Evolutionary conservation across 75 land plant species (phyloP).

Genomic region (Pinus albicaulis): DNA sequence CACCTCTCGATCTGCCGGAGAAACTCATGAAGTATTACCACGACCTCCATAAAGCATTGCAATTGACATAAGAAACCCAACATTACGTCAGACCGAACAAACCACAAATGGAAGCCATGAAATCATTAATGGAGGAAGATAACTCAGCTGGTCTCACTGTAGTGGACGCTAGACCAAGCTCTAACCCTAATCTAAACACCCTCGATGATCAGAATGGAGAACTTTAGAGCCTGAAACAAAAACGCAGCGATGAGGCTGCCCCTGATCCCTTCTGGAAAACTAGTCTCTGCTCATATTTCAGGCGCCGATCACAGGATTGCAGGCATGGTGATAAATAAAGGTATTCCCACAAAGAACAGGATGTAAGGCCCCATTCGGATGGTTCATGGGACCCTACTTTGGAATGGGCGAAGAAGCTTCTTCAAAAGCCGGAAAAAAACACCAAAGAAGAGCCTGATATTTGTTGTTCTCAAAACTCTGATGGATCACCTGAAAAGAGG

Average conservation of each 20-base stretch:
- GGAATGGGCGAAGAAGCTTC: conserved; percentile 62
- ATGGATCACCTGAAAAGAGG: conserved; percentile 5
- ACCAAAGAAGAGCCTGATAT: background rate
- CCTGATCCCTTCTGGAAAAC: conserved; percentile 57
- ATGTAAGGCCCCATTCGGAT: conserved; percentile 77
- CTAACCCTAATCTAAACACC: no score
- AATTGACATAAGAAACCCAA: background rate
- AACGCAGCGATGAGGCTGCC: background rate
- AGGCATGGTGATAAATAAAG: conserved; percentile 77
- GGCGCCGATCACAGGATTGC: conserved; percentile 42
- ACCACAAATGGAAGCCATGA: no score
- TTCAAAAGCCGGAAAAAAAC: background rate
- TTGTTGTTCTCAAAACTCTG: background rate
- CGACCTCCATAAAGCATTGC: background rate
- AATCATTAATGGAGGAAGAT: no score
- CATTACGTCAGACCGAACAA: no score
- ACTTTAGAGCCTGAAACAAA: background rate
- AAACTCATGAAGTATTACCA: background rate
- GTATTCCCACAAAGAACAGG: conserved; percentile 86
- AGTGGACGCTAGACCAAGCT: no score
- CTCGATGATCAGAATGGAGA: no score
- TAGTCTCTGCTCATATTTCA: conserved; percentile 83
- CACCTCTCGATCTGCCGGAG: background rate
- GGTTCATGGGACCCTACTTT: conserved; percentile 95
- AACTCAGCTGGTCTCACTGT: no score